Base-by-base conservation (phyloP, 495 filamentous ascomycete species). In the Hypoxylon subgilvum region DNA sequence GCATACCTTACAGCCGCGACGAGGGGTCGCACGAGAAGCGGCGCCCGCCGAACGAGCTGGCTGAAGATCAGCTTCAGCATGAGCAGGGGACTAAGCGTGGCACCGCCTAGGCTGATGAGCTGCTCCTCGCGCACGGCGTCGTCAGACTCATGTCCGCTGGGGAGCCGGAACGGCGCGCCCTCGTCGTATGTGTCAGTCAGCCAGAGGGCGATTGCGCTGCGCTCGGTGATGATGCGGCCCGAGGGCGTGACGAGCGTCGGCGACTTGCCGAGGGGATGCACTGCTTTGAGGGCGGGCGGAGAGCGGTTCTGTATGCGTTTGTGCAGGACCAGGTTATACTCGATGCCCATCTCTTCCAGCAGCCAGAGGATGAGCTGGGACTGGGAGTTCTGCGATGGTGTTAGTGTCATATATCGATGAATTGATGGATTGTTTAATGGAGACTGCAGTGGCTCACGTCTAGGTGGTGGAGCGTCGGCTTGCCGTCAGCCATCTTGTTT, bases 341-440 rank as follows among this genome's bases (percentile, higher is more conserved):
- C 59, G 45, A 74, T 68, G 14, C 51, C 66, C 12, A 75, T 60
- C 31, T 75, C 73, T 40, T 75, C 73, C 14, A 72, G 63, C 19
- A 74, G 67, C 73, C 70, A 74, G 34, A 74, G 56, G 16, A 66
- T 67, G 22, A 68, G 57, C 47, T 76, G 66, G 17, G 70, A 72
- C 63, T 70, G 67, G 6, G 70, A 74, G 51, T 67, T 62, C 66
- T 70, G 35, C 18, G 9, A 40, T 17, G 35, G 22, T 23, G n/a
- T n/a, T n/a, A n/a, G n/a, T n/a, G n/a, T n/a, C n/a, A n/a, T n/a
- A n/a, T n/a, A n/a, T n/a, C n/a, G n/a, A n/a, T n/a, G n/a, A n/a
- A n/a, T n/a, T n/a, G n/a, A n/a, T n/a, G n/a, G n/a, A n/a, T n/a
- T n/a, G n/a, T n/a, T n/a, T n/a, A n/a, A n/a, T n/a, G n/a, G n/a